Conservation (phyloP, 371 early-diverging fungal genomes). For the Basidiobolus heterosporus region DNA sequence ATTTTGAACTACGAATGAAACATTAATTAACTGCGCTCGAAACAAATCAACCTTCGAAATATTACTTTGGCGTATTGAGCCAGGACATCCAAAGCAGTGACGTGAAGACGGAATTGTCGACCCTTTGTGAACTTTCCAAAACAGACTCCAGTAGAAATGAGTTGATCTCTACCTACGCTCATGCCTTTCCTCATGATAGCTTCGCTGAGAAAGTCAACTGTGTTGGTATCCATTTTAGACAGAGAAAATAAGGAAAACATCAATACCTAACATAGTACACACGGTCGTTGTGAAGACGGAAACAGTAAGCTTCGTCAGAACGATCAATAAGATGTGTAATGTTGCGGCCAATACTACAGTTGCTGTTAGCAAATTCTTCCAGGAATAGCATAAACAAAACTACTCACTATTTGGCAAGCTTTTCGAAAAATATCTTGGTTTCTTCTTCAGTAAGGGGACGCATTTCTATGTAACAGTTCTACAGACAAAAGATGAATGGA, state of each 20-base stretch:
- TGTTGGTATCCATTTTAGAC: background rate
- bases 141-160: slow-evolving; percentile 84
- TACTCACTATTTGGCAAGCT: slow-evolving; percentile 88
- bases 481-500: background rate
- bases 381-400: background rate
- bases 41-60: no score
- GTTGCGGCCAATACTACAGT: slow-evolving; percentile 75
- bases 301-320: slow-evolving; percentile 87
- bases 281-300: slow-evolving; percentile 81
- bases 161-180: slow-evolving; percentile 66
- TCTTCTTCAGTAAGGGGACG: slow-evolving; percentile 88
- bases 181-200: slow-evolving; percentile 75
- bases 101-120: slow-evolving; percentile 88
- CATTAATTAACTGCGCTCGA: no score
- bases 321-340: slow-evolving; percentile 88
- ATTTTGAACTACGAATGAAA: slow-evolving; percentile 54
- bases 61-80: slow-evolving; percentile 84
- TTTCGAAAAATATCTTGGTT: slow-evolving; percentile 87
- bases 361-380: background rate
- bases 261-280: slow-evolving; percentile 84
- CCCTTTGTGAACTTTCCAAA: slow-evolving; percentile 98
- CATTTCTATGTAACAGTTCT: slow-evolving; percentile 30
- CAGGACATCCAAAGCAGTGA: slow-evolving; percentile 84
- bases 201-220: slow-evolving; percentile 36
- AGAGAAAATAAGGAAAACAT: background rate